These are phyloP conservation scores for Suaeda aralocaspica DNA, from an alignment of 148 eudicot genomes.

Conservation along the genomic window DNA sequence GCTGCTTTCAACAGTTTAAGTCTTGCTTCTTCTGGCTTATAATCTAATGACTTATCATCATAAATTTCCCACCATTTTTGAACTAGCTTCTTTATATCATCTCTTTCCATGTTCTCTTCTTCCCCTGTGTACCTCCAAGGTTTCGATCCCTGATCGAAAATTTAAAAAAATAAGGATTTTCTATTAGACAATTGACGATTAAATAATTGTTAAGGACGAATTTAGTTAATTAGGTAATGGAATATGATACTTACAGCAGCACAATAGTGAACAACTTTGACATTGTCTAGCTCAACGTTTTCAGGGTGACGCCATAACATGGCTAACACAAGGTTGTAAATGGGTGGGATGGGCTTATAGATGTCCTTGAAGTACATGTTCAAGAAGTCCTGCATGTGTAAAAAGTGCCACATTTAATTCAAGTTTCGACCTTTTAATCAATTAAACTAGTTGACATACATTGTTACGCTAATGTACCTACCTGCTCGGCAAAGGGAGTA, in stretches of 20 bases:
- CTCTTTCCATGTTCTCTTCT: slow-evolving; percentile 45
- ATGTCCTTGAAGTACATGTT: slow-evolving; percentile 46
- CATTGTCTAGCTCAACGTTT: slow-evolving; percentile 29
- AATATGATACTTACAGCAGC: slow-evolving; percentile 36
- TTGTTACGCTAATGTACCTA: too few species aligned
- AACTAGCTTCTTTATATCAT: slow-evolving; percentile 41
- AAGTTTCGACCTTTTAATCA: too few species aligned
- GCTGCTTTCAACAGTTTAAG: too few species aligned
- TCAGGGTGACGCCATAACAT: slow-evolving; percentile 57
- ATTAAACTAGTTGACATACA: too few species aligned
- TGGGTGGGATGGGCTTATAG: slow-evolving; percentile 35
- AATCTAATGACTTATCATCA: slow-evolving; percentile 37
- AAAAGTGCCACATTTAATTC: too few species aligned
- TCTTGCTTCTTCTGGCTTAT: slow-evolving; percentile 10
- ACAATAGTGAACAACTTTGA: slow-evolving; percentile 49
- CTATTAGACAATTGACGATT: too few species aligned
- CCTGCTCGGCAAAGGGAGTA: slow-evolving; percentile 53
- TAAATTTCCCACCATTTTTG: slow-evolving; percentile 45
- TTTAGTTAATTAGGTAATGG: too few species aligned
- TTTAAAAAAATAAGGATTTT: too few species aligned
- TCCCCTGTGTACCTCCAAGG: slow-evolving; percentile 46
- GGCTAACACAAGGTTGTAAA: slow-evolving; percentile 41
- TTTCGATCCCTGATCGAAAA: slow-evolving; percentile 47
- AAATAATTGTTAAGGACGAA: too few species aligned
- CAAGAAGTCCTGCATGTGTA: slow-evolving; percentile 46